Base-by-base conservation (phyloP, 192 early-diverging fungal species). In the Geosiphon pyriformis region DNA sequence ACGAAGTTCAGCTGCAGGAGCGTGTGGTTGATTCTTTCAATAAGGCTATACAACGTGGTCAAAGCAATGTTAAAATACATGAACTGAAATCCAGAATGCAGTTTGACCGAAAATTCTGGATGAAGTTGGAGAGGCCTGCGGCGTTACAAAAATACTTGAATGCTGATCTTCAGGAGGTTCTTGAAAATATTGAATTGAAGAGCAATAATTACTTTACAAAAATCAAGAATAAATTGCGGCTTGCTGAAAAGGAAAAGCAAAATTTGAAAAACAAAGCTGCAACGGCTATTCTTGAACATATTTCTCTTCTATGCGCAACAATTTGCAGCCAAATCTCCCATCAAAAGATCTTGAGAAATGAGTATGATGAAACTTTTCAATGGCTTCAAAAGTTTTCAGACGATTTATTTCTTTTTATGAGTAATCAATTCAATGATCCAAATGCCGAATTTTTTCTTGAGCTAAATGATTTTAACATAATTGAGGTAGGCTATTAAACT, bases 101-200 rank as follows among this genome's bases (percentile, higher is more conserved):
- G n/a, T 57, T 57, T 57, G 31, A 57, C 2, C 11, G 55, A 20
- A 23, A 57, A 29, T 57, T 57, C 23, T 57, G 27, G 27, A 31
- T 17, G n/a, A 30, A 4, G 1, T 10, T 57, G 6, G 30, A 33
- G 29, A 57, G n/a, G 30, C 55, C 55, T 10, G n/a, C 55, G 2
- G 31, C 55, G 2, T 57, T 57, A 8, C n/a, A n/a, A n/a, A n/a
- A n/a, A n/a, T n/a, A n/a, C n/a, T n/a, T n/a, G n/a, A 15, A 53
- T 2, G 51, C 22, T 15, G 2, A 23, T 0, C 22, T 53, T 11
- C 2, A 23, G 11, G n/a, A n/a, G n/a, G n/a, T n/a, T n/a, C n/a
- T n/a, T n/a, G n/a, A n/a, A n/a, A n/a, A n/a, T n/a, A n/a, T n/a
- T n/a, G n/a, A n/a, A n/a, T n/a, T n/a, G n/a, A n/a, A n/a, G n/a